phyloP scores from a whole-genome alignment of 768 basidiomycete species.

The Agrocybe praecox region DNA sequence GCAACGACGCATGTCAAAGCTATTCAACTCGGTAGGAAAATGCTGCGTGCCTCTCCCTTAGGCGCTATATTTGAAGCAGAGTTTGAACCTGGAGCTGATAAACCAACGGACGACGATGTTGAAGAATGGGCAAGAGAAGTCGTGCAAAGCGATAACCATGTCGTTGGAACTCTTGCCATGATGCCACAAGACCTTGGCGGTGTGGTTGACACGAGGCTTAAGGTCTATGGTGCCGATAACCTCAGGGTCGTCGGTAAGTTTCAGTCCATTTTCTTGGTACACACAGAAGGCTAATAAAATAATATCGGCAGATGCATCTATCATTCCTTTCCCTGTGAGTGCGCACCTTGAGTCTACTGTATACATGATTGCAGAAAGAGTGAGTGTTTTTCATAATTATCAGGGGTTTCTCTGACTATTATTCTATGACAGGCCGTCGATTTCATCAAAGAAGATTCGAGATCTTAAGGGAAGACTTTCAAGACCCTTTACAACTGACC shows the following conservation, averaged over 20 bases:
- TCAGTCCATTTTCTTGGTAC: background rate
- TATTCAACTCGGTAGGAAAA: conserved; percentile 30
- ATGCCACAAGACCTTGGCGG: conserved; percentile 39
- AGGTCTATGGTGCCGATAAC: conserved; percentile 36
- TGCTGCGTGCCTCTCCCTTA: conserved; percentile 30
- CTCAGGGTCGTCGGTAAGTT: conserved; percentile 34
- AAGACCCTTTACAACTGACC: too few species aligned
- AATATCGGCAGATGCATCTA: conserved; percentile 26
- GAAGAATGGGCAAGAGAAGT: conserved; percentile 26
- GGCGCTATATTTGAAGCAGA: conserved; percentile 29
- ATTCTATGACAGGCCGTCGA: conserved; percentile 11
- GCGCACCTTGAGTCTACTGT: conserved; percentile 31
- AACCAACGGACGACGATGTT: conserved; percentile 18
- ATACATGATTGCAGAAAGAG: conserved; percentile 32
- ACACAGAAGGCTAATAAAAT: background rate
- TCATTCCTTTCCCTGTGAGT: conserved; percentile 35
- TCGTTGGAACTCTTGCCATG: conserved; percentile 40
- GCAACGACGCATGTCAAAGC: conserved; percentile 31
- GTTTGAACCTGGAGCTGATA: conserved; percentile 30
- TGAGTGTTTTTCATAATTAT: background rate
- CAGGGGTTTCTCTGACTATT: background rate
- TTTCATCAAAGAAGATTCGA: conserved; percentile 7
- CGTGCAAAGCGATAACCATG: conserved; percentile 33
- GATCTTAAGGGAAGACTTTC: background rate
- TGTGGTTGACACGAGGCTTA: conserved; percentile 36